Evolutionary conservation across 1,139 yeast species (phyloP).

Genomic region (Kazachstania sp.): DNA sequence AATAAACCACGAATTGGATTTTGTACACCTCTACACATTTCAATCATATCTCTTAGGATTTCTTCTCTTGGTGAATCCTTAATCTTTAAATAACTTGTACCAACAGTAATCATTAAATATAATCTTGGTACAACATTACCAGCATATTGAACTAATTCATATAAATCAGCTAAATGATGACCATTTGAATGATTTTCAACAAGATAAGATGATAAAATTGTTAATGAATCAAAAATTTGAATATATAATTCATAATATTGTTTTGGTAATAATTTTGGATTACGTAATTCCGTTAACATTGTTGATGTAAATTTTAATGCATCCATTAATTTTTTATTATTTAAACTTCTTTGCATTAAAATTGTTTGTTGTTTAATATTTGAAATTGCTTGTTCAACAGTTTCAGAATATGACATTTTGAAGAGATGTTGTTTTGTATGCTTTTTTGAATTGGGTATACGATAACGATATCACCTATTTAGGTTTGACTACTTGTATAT

Average conservation of each 20-base stretch:
- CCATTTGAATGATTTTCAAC: slow-evolving; percentile 53
- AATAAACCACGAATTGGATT: slow-evolving; percentile 89
- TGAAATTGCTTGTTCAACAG: slow-evolving; percentile 22
- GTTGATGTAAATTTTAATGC: slow-evolving; percentile 84
- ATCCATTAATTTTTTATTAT: slow-evolving; percentile 62
- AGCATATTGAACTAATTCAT: slow-evolving; percentile 91
- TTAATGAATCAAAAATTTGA: slow-evolving; percentile 75
- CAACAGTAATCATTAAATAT: slow-evolving; percentile 91
- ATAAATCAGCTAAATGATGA: slow-evolving; percentile 80
- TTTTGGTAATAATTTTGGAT: slow-evolving; percentile 71
- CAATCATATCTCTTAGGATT: slow-evolving; percentile 91
- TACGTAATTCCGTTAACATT: slow-evolving; percentile 72
- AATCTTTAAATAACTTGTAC: slow-evolving; percentile 75
- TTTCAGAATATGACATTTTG: slow-evolving; percentile 28
- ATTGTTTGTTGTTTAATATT: slow-evolving; percentile 60
- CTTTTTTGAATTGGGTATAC: too few relatives aligned
- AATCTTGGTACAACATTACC: slow-evolving; percentile 88
- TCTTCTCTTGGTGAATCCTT: slow-evolving; percentile 67
- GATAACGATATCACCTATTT: too few relatives aligned
- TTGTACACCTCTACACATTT: slow-evolving; percentile 97
- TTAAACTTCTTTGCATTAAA: slow-evolving; percentile 70
- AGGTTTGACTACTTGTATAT: too few relatives aligned
- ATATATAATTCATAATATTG: slow-evolving; percentile 91
- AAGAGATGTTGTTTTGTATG: too few relatives aligned
- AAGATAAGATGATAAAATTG: slow-evolving; percentile 55